Evolutionary conservation across 2,329 filamentous ascomycete genomes (phyloP).

Genomic region (Plenodomus biglobosus): DNA sequence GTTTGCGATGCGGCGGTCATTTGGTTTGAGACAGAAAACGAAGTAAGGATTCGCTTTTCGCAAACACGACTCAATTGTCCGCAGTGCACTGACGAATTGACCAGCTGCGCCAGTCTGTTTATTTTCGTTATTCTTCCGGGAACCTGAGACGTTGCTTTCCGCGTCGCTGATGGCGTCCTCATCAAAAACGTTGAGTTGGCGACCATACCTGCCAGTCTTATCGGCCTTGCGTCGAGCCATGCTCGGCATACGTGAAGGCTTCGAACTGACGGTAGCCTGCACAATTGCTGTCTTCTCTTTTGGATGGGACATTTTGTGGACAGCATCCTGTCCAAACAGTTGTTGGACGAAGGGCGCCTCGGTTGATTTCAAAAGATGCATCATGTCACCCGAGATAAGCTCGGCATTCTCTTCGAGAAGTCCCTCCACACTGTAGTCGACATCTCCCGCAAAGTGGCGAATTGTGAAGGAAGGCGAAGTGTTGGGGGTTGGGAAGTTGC

Average conservation of each 20-base stretch:
- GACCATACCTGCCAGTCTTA: conserved; percentile 52
- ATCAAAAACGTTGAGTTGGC: conserved; percentile 42
- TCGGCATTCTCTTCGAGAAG: conserved; percentile 95
- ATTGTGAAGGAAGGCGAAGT: conserved; percentile 80
- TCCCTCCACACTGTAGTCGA: conserved; percentile 86
- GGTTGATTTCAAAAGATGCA: conserved; percentile 87
- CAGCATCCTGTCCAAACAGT: conserved; percentile 92
- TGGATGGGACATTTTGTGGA: conserved; percentile 91
- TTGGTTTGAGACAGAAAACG: conserved; percentile 95
- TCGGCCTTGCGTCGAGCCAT: conserved; percentile 80
- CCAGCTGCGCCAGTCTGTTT: conserved; percentile 84
- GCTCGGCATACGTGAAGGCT: conserved; percentile 87
- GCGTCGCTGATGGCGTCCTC: conserved; percentile 53
- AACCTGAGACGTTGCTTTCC: conserved; percentile 47
- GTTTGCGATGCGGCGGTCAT: conserved; percentile 94
- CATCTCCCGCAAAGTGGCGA: conserved; percentile 93
- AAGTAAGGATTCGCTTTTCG: conserved; percentile 92
- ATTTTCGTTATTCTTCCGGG: conserved; percentile 35
- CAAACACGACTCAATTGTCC: conserved; percentile 87
- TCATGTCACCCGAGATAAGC: conserved; percentile 90
- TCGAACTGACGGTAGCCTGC: conserved; percentile 94
- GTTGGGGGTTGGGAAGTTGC: conserved; percentile 87
- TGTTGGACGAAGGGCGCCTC: conserved; percentile 86
- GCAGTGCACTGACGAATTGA: conserved; percentile 85
- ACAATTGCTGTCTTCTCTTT: conserved; percentile 88